Evolutionary conservation across 306 rosid genomes (phyloP), one percentile per base, ranked within the genome.

Genomic region (Begonia fuchsioides): DNA sequence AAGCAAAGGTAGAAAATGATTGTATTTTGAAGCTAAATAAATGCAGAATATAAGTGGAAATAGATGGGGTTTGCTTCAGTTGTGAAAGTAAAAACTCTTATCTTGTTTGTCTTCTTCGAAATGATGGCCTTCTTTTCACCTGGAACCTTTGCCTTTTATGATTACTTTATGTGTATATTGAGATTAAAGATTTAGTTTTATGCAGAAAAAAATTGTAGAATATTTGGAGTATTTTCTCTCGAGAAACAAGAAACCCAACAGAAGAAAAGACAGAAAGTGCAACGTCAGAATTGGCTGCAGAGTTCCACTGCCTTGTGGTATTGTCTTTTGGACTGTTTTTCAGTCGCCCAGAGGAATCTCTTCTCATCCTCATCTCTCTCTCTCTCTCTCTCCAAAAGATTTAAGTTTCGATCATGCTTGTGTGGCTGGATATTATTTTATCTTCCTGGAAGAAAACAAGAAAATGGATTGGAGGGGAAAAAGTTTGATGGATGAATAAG

Each of bases 181-280:
- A 26, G 35, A 26, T 26, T 26, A 26, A 5, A 26, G 35, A 5
- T 3, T 1, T 4, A 0, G 0, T 26, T 26, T 26, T 3, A 20
- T 3, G 35, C 35, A 26, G 35, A 26, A 26, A n/a, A n/a, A 26
- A 26, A 20, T 20, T 26, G 35, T 26, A 26, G 7, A 26, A 3
- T 1, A 20, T 20, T 20, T 20, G 0, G 32, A 20, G 32, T 26
- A 26, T 26, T 26, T 26, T 8, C 35, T 26, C 7, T 26, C 8
- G 35, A 26, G 35, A 26, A 26, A 55, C 16, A 10, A 35, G 9
- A n/a, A 51, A 2, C 32, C 0, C 17, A 67, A 67, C 69, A 68
- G 68, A 71, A 68, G 88, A 78, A 80, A 83, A 83, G 94, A 88
- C 95, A 88, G 95, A 83, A 83, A 83, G 93, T 50, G 73, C 71